A percentile compares a stretch with the other conserved stretches of the same genome.
phyloP scores from a whole-genome alignment of 1,284 basidiomycete species.

The Cryptococcus sp. region DNA sequence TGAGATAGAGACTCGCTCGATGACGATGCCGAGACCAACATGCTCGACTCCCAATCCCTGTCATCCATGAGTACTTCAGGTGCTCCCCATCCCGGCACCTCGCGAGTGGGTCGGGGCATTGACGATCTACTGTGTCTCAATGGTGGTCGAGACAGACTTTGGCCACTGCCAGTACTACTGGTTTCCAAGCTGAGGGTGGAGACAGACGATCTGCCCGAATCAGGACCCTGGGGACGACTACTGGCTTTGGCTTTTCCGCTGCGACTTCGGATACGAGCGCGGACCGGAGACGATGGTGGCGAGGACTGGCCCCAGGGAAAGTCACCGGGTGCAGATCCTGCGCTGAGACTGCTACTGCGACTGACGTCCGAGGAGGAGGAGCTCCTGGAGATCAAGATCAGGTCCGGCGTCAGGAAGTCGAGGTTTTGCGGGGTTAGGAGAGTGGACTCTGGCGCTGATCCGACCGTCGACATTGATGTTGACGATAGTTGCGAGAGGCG shows the following conservation, averaged over 20 bases:
- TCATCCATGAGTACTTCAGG: constrained; percentile 41
- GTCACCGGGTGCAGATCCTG: constrained; percentile 6
- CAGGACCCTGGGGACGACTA: constrained; percentile 1
- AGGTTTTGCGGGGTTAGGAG: no score
- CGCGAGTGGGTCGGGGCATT: constrained; percentile 23
- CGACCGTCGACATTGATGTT: constrained; percentile 8
- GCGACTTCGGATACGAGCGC: neutral
- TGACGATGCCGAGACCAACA: neutral
- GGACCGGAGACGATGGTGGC: constrained; percentile 11
- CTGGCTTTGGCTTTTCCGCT: neutral
- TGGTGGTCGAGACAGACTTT: no score
- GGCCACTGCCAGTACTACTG: no score
- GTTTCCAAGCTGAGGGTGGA: no score
- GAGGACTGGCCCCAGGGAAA: constrained; percentile 18
- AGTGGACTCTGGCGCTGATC: neutral
- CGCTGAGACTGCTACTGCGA: neutral
- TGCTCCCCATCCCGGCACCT: constrained; percentile 41
- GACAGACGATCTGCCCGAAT: neutral
- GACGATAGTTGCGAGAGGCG: constrained; percentile 9
- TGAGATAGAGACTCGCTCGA: neutral
- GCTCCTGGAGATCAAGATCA: no score
- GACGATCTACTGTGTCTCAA: neutral
- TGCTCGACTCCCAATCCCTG: constrained; percentile 9
- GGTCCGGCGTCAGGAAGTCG: no score
- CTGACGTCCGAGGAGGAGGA: neutral